Percentiles rank a stretch among this genome's conserved stretches.
These are phyloP conservation scores for Cladophialophora bantiana DNA, from an alignment of 2,329 filamentous ascomycete species.

Conservation along the genomic window DNA sequence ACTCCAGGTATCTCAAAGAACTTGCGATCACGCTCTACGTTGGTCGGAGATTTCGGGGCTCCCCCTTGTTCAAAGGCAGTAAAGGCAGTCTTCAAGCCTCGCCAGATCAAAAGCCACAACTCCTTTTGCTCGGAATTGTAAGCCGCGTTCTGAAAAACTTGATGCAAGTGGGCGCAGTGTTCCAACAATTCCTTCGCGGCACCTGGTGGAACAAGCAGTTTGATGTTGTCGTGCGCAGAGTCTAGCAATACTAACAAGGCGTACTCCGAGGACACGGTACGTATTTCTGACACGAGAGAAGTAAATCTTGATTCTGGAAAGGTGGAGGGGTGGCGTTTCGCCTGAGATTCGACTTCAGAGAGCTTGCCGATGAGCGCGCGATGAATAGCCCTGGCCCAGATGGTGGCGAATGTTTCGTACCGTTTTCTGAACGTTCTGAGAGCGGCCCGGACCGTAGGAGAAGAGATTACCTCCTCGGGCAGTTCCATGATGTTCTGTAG, in stretches of 20 bases:
- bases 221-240: not conserved
- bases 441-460: not conserved
- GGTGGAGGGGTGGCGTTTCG: not conserved
- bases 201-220: conserved; percentile 6
- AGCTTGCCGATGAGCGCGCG: conserved; percentile 16
- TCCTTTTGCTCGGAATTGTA: conserved; percentile 28
- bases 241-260: conserved; percentile 4
- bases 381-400: conserved; percentile 14
- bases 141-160: conserved; percentile 24
- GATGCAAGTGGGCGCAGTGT: conserved; percentile 13
- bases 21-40: conserved; percentile 9
- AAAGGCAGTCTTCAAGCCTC: conserved; percentile 28
- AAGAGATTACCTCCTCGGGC: conserved; percentile 11
- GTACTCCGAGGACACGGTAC: conserved; percentile 7
- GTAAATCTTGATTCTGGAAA: conserved; percentile 22
- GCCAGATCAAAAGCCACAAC: conserved; percentile 36
- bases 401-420: conserved; percentile 14
- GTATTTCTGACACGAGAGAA: conserved; percentile 18
- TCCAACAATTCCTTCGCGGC: conserved; percentile 11
- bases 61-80: conserved; percentile 17
- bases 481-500: conserved; percentile 16
- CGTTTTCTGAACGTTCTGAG: conserved; percentile 1
- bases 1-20: conserved; percentile 31
- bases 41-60: conserved; percentile 10
- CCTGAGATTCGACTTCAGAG: conserved; percentile 4